phyloP scores from a whole-genome alignment of 805 yeast species.

The Saccharomyces paradoxus region DNA sequence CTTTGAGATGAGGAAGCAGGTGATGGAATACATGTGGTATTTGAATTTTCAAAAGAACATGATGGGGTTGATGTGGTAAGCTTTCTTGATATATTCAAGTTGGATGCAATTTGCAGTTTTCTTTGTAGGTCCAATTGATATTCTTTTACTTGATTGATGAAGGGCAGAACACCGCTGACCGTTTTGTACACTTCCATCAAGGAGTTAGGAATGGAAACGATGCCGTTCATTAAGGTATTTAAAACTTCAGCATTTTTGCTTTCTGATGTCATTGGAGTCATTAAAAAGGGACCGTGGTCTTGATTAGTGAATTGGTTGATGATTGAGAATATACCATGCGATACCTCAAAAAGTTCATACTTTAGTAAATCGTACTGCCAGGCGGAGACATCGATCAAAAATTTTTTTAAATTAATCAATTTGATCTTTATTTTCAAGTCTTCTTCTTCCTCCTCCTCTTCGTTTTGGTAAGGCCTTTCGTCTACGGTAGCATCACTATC shows the following conservation, averaged over 20 bases:
- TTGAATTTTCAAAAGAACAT: not conserved
- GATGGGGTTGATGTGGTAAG: slow-evolving; percentile 3
- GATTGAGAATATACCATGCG: slow-evolving; percentile 26
- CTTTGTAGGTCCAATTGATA: slow-evolving; percentile 21
- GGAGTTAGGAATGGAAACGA: slow-evolving; percentile 19
- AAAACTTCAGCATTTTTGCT: slow-evolving; percentile 19
- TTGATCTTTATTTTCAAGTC: slow-evolving; percentile 30
- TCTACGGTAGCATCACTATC: slow-evolving; percentile 25
- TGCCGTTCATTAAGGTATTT: slow-evolving; percentile 20
- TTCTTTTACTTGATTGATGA: slow-evolving; percentile 17
- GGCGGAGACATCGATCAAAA: slow-evolving; percentile 40
- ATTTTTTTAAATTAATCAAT: slow-evolving; percentile 42
- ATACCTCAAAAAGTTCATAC: slow-evolving; percentile 26
- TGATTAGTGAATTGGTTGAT: slow-evolving; percentile 25
- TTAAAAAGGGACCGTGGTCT: slow-evolving; percentile 26
- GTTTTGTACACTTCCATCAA: slow-evolving; percentile 21
- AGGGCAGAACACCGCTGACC: slow-evolving; percentile 16
- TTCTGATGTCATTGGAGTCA: slow-evolving; percentile 18
- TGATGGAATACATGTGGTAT: slow-evolving; percentile 18
- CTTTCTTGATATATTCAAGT: slow-evolving; percentile 20
- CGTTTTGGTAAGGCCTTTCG: slow-evolving; percentile 5
- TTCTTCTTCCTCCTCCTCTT: slow-evolving; percentile 22
- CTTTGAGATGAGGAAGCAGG: slow-evolving; percentile 24
- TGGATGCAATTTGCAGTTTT: slow-evolving; percentile 21
- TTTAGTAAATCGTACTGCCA: slow-evolving; percentile 38